Percentiles rank a stretch among this genome's conserved stretches.
phyloP scores from a whole-genome alignment of 352 stramenopile species.

The Globisporangium canariense region DNA sequence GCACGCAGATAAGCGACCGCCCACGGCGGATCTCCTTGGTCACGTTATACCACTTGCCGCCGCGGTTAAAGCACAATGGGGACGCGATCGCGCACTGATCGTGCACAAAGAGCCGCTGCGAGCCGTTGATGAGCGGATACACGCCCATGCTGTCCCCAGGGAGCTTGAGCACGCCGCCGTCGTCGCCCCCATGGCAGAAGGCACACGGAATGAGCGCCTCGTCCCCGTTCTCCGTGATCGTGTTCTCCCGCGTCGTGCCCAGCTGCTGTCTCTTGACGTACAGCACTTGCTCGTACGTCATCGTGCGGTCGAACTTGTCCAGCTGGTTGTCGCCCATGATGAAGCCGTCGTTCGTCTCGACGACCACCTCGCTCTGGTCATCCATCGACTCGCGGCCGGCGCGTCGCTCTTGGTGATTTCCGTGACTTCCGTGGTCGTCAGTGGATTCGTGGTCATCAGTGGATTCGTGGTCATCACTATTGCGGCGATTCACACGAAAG shows the following conservation, averaged over 20 bases:
- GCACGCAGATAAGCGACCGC: slow-evolving; percentile 55
- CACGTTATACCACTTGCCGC: slow-evolving; percentile 82
- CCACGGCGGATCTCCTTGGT: slow-evolving; percentile 78
- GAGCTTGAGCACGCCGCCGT: slow-evolving; percentile 68
- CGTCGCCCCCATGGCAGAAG: slow-evolving; percentile 74
- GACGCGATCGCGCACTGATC: slow-evolving; percentile 85
- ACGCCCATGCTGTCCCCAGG: slow-evolving; percentile 73
- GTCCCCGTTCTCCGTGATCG: slow-evolving; percentile 25
- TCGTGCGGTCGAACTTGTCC: slow-evolving; percentile 69
- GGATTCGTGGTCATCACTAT: slow-evolving; percentile 4
- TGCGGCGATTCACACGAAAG: not conserved
- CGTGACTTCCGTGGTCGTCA: slow-evolving; percentile 9
- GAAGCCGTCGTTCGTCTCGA: slow-evolving; percentile 80
- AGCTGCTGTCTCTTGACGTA: slow-evolving; percentile 44
- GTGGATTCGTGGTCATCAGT: slow-evolving; percentile 4
- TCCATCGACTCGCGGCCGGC: slow-evolving; percentile 17
- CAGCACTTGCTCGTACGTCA: slow-evolving; percentile 68
- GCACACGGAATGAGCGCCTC: slow-evolving; percentile 67
- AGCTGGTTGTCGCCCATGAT: slow-evolving; percentile 81
- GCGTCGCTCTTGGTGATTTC: slow-evolving; percentile 17
- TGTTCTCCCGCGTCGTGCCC: slow-evolving; percentile 19
- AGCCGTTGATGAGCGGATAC: slow-evolving; percentile 62
- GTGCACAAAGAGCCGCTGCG: slow-evolving; percentile 79
- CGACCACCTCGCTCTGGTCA: slow-evolving; percentile 44
- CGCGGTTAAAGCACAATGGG: slow-evolving; percentile 75